A percentile compares a stretch with the other conserved stretches of the same genome.
Evolutionary conservation across 1,284 basidiomycete genomes (phyloP).

Genomic region (Boletus chippewaensis): DNA sequence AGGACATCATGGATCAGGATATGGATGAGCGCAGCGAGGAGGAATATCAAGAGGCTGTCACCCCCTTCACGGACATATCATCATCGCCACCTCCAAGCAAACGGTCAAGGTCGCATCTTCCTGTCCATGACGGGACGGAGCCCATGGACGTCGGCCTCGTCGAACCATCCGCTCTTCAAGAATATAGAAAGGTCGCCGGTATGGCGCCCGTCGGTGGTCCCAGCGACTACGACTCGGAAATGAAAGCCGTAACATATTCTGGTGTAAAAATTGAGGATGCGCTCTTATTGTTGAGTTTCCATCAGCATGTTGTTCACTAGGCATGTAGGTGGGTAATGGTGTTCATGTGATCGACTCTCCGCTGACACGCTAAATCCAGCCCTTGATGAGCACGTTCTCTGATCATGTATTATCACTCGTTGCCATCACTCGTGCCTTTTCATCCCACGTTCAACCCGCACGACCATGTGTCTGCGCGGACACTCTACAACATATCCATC

Average conservation of each 20-base stretch:
- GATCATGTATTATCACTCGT: slow-evolving; percentile 20
- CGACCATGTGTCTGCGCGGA: slow-evolving; percentile 11
- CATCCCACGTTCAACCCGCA: slow-evolving; percentile 7
- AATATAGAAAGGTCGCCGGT: slow-evolving; percentile 25
- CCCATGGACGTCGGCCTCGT: slow-evolving; percentile 28
- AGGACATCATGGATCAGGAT: slow-evolving; percentile 34
- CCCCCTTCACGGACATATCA: slow-evolving; percentile 55
- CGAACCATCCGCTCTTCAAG: slow-evolving; percentile 26
- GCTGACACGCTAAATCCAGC: slow-evolving; percentile 16
- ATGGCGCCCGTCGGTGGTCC: slow-evolving; percentile 20
- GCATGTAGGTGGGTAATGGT: slow-evolving; percentile 21
- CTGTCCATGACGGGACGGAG: slow-evolving; percentile 22
- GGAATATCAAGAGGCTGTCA: slow-evolving; percentile 64
- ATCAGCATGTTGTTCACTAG: slow-evolving; percentile 55
- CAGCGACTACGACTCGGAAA: slow-evolving; percentile 25
- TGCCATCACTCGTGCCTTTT: slow-evolving; percentile 10
- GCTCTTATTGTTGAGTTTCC: slow-evolving; percentile 60
- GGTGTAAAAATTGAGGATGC: slow-evolving; percentile 59
- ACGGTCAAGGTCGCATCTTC: slow-evolving; percentile 22
- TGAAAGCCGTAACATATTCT: slow-evolving; percentile 30
- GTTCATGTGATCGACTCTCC: not conserved
- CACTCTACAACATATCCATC: slow-evolving; percentile 29
- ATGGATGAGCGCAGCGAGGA: slow-evolving; percentile 56
- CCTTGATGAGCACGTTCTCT: slow-evolving; percentile 13
- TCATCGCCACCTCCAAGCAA: slow-evolving; percentile 41